These are phyloP conservation scores for Gliomastix tumulicola DNA, from an alignment of 2,329 filamentous ascomycete genomes.

Conservation along the genomic window DNA sequence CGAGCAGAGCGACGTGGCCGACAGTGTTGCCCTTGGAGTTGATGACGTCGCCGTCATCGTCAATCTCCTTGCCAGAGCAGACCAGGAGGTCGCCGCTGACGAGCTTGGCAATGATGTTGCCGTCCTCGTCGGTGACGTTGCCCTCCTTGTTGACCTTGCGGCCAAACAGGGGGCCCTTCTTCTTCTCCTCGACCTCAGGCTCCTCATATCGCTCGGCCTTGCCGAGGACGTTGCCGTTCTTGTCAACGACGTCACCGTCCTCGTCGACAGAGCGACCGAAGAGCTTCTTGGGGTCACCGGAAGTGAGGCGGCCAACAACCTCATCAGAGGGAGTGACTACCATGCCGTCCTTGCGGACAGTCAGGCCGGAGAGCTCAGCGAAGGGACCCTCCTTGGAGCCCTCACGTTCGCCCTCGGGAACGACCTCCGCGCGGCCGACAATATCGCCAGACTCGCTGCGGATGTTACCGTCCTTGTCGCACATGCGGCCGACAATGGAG, in stretches of 20 bases:
- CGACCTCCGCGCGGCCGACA: slow-evolving; percentile 60
- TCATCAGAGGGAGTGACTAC: slow-evolving; percentile 60
- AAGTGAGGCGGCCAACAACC: slow-evolving; percentile 63
- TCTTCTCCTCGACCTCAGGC: slow-evolving; percentile 43
- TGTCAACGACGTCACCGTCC: slow-evolving; percentile 76
- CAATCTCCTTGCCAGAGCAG: slow-evolving; percentile 62
- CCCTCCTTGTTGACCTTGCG: slow-evolving; percentile 51
- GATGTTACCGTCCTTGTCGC: slow-evolving; percentile 64
- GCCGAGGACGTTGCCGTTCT: slow-evolving; percentile 56
- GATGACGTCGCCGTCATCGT: slow-evolving; percentile 64
- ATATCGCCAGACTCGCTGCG: slow-evolving; percentile 67
- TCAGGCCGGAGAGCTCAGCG: slow-evolving; percentile 56
- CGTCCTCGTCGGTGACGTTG: slow-evolving; percentile 51
- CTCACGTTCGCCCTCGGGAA: slow-evolving; percentile 59
- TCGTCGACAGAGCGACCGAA: slow-evolving; percentile 71
- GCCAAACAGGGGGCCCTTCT: slow-evolving; percentile 44
- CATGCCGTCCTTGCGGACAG: slow-evolving; percentile 62
- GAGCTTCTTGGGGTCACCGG: slow-evolving; percentile 66
- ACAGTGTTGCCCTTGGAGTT: slow-evolving; percentile 61
- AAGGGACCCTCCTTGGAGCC: slow-evolving; percentile 61
- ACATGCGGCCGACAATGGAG: slow-evolving; percentile 60
- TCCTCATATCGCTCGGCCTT: slow-evolving; percentile 55
- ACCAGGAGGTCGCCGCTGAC: slow-evolving; percentile 59
- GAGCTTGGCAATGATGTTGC: slow-evolving; percentile 58
- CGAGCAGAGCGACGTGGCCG: slow-evolving; percentile 61